Conservation (phyloP, 208 protist species). For the Phytomonas sp. region DNA sequence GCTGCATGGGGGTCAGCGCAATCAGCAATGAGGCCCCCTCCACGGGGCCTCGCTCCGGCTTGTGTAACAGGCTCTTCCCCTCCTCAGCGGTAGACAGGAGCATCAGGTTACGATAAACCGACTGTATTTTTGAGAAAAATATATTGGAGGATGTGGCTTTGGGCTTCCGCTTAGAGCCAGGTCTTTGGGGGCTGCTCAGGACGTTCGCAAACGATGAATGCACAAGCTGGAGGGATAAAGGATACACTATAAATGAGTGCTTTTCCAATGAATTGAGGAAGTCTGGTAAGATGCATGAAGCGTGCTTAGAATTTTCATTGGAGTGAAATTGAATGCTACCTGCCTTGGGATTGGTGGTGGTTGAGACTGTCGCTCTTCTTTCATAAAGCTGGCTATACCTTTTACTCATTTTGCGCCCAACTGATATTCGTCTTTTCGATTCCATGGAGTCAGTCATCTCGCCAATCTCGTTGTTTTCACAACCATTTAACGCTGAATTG, state of each 20-base stretch:
- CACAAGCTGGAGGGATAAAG: background rate
- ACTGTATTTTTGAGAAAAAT: background rate
- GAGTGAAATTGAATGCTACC: background rate
- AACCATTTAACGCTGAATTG: background rate
- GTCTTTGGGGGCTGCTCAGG: background rate
- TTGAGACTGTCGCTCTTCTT: background rate
- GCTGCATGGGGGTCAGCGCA: slow-evolving; percentile 69
- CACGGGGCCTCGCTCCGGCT: background rate
- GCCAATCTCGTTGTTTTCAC: background rate
- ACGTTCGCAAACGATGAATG: background rate
- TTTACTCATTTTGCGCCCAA: background rate
- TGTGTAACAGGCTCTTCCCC: background rate
- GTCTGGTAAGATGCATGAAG: background rate
- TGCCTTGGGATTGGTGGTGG: background rate
- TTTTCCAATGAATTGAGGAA: background rate
- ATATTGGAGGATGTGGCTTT: background rate
- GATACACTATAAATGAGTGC: background rate
- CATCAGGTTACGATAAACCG: background rate
- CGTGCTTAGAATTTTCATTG: background rate
- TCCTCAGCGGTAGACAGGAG: background rate
- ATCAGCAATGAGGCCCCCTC: slow-evolving; percentile 47
- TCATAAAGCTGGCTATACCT: background rate
- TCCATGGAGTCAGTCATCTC: background rate
- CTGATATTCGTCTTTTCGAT: background rate
- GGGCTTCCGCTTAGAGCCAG: background rate